Evolutionary conservation across 2,329 filamentous ascomycete species (phyloP).

Genomic region (Pezizomycotina sp.): DNA sequence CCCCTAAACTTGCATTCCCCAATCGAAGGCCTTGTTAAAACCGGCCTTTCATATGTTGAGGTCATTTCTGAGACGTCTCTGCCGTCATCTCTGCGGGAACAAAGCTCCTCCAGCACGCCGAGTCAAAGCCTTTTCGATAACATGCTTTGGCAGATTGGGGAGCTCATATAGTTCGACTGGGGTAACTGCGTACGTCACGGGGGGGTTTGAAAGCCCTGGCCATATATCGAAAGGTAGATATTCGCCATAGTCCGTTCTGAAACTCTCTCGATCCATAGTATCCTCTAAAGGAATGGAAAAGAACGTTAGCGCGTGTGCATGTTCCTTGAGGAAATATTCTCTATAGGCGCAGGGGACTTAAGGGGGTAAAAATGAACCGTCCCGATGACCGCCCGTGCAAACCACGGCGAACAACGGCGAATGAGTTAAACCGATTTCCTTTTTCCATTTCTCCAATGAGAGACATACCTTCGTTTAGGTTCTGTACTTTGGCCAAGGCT

Average conservation of each 20-base stretch:
- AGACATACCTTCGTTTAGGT: constrained; percentile 42
- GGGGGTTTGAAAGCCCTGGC: constrained; percentile 46
- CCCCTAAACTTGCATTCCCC: too few species aligned
- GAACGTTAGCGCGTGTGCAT: background rate
- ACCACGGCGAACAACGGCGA: too few species aligned
- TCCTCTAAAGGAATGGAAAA: constrained; percentile 35
- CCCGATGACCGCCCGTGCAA: too few species aligned
- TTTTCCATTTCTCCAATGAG: too few species aligned
- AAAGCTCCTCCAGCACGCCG: constrained; percentile 9
- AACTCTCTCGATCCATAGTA: constrained; percentile 53
- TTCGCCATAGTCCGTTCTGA: constrained; percentile 67
- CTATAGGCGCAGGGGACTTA: background rate
- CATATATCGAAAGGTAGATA: constrained; percentile 78
- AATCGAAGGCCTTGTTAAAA: too few species aligned
- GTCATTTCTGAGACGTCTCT: too few species aligned
- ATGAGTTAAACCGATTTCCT: too few species aligned
- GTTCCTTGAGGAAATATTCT: background rate
- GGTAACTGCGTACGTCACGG: constrained; percentile 28
- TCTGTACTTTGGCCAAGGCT: constrained; percentile 59
- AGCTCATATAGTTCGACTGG: constrained; percentile 16
- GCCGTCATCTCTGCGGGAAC: too few species aligned
- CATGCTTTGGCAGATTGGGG: constrained; percentile 10
- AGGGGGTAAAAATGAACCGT: too few species aligned
- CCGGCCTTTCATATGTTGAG: too few species aligned
- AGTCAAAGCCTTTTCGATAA: constrained; percentile 19